Evolutionary conservation across 768 basidiomycete genomes (phyloP).

Genomic region (Mycena filopes): DNA sequence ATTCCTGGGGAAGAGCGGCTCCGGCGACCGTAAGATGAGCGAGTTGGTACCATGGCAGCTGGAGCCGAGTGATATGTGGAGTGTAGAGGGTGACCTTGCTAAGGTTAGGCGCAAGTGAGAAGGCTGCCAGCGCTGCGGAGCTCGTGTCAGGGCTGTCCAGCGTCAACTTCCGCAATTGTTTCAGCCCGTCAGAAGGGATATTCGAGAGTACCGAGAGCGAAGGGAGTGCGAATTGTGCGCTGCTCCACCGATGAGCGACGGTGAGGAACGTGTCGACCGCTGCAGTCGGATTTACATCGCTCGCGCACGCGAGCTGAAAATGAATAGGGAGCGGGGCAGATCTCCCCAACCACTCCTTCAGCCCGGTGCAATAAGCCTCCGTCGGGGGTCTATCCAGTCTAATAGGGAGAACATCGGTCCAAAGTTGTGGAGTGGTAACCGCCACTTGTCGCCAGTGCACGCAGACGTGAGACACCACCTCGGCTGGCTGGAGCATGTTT

Average conservation of each 20-base stretch:
- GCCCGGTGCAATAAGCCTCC: neutral
- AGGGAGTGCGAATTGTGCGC: neutral
- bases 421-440: conserved; percentile 19
- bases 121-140: neutral
- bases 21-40: neutral
- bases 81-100: neutral
- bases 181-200: neutral
- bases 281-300: neutral
- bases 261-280: neutral
- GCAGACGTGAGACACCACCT: no score
- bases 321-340: conserved; percentile 11
- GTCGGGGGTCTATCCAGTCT: neutral
- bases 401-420: neutral
- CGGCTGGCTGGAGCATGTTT: conserved; percentile 5
- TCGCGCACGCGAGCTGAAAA: neutral
- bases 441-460: conserved; percentile 16
- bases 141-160: neutral
- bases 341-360: conserved; percentile 15
- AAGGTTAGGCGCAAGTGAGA: neutral
- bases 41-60: conserved; percentile 24
- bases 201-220: neutral
- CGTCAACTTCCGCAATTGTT: neutral
- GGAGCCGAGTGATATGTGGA: neutral
- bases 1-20: neutral
- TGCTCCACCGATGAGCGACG: conserved; percentile 4